phyloP scores from a whole-genome alignment of 352 stramenopile species.

The Thraustochytrium striatum region DNA sequence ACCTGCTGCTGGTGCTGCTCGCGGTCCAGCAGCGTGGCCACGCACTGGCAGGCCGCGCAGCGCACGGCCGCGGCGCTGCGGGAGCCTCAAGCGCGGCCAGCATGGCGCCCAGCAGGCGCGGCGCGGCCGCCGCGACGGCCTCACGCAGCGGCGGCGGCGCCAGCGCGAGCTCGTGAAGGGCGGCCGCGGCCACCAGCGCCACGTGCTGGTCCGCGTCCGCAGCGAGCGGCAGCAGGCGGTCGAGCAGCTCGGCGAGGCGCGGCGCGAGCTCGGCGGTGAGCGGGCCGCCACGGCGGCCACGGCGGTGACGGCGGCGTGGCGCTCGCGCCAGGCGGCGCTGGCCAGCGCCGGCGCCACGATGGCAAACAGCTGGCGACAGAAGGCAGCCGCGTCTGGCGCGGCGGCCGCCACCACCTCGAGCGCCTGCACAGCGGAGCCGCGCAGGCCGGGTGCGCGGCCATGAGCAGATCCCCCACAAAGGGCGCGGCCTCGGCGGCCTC shows the following conservation, averaged over 20 bases:
- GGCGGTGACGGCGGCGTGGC: not conserved
- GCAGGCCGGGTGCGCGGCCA: conserved; percentile 19
- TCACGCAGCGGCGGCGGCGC: not conserved
- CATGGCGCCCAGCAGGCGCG: not conserved
- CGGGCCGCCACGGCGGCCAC: conserved; percentile 1
- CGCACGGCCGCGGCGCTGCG: not conserved
- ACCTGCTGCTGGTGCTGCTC: conserved; percentile 1
- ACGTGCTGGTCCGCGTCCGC: conserved; percentile 2
- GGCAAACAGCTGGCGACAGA: not conserved
- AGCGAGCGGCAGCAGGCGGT: not conserved
- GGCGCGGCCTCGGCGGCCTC: not conserved
- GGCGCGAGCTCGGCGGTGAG: not conserved
- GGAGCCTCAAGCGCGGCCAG: not conserved
- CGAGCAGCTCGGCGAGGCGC: not conserved
- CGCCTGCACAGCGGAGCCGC: not conserved
- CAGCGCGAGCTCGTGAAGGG: conserved; percentile 20
- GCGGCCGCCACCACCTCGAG: conserved; percentile 3
- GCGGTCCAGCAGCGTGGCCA: conserved; percentile 10
- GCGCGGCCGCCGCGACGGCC: not conserved
- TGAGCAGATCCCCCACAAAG: not conserved
- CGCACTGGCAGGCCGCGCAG: not conserved
- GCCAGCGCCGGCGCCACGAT: not conserved
- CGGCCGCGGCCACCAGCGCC: not conserved
- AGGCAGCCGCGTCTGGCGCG: not conserved
- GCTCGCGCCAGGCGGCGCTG: not conserved